Conservation (phyloP, 257 asterid genomes). For the Solanum okadae region DNA sequence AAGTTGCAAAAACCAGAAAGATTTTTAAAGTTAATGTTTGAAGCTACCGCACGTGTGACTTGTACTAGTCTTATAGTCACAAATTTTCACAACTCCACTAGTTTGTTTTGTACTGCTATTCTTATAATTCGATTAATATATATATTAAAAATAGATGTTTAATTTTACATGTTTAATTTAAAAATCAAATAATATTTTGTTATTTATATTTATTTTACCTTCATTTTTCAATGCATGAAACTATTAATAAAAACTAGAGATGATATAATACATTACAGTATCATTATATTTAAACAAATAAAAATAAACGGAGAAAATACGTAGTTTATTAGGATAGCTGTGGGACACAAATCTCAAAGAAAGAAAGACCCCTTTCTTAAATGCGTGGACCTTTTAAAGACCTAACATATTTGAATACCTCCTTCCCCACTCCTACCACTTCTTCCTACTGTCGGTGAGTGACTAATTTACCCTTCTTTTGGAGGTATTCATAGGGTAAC, state of each 20-base stretch:
- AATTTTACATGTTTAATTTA: no score
- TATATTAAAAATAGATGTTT: not conserved
- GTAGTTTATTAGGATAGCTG: not conserved
- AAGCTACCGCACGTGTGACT: constrained; percentile 60
- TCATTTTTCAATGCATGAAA: no score
- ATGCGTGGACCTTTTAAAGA: constrained; percentile 37
- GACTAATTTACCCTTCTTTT: not conserved
- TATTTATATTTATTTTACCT: no score
- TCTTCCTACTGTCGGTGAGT: constrained; percentile 64
- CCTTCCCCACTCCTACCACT: not conserved
- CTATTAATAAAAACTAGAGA: no score
- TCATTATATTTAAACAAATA: no score
- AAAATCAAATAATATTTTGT: no score
- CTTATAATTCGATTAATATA: not conserved
- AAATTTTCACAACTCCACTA: not conserved
- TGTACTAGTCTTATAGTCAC: constrained; percentile 16
- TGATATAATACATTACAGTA: no score
- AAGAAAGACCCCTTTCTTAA: constrained; percentile 10
- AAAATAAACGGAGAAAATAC: no score
- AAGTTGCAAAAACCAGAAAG: constrained; percentile 4
- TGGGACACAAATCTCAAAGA: constrained; percentile 46
- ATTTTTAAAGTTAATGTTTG: constrained; percentile 4
- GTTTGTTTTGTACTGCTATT: constrained; percentile 4
- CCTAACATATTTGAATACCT: constrained; percentile 27
- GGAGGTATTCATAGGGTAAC: not conserved